phyloP scores from a whole-genome alignment of 331 rosid genomes.

The Quercus tomentella region DNA sequence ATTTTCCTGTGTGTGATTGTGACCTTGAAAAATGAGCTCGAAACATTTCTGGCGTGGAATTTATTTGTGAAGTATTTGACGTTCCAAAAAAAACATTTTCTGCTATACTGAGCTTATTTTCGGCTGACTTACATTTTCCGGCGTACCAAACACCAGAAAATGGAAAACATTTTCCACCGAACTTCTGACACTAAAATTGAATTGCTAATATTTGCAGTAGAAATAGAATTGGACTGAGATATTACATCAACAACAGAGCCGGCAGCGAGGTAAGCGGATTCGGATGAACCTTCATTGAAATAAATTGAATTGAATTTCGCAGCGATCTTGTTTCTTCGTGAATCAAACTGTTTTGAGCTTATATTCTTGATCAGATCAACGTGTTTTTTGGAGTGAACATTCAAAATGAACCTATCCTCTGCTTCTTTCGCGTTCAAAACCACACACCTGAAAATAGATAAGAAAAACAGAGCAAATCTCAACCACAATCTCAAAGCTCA shows the following conservation, averaged over 20 bases:
- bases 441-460: conserved; percentile 57
- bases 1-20: too few species aligned
- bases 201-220: too few species aligned
- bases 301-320: conserved; percentile 55
- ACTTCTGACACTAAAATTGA: too few species aligned
- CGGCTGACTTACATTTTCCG: too few species aligned
- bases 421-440: conserved; percentile 72
- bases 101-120: too few species aligned
- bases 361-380: conserved; percentile 63
- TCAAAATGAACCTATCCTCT: conserved; percentile 45
- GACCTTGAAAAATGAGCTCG: too few species aligned
- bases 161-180: too few species aligned
- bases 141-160: too few species aligned
- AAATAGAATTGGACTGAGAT: neutral
- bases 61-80: too few species aligned
- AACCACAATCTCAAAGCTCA: neutral
- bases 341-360: conserved; percentile 48
- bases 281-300: conserved; percentile 78
- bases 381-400: conserved; percentile 69
- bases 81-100: too few species aligned
- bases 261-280: conserved; percentile 90
- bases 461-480: neutral
- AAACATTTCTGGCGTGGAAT: too few species aligned
- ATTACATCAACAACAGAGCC: conserved; percentile 82
- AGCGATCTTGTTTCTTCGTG: conserved; percentile 46